Conservation (phyloP, 306 rosid genomes). For the Vachellia collinsii region DNA sequence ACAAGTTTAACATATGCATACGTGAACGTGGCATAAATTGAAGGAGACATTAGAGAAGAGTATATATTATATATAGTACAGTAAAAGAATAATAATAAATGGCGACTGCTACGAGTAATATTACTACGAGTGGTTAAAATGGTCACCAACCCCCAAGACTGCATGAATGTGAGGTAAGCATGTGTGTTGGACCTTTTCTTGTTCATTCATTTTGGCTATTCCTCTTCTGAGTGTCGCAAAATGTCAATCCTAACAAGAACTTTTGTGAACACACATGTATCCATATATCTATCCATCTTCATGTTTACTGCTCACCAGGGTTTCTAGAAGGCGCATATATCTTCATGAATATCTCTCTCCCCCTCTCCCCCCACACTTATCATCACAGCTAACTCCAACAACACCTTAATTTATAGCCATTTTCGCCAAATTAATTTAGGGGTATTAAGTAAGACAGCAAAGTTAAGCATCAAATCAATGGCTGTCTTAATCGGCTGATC, state of each 20-base stretch:
- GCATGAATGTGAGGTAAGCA: conserved; percentile 20
- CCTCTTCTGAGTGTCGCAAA: conserved; percentile 34
- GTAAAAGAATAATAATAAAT: not conserved
- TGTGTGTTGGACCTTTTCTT: conserved; percentile 38
- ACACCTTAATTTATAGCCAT: not conserved
- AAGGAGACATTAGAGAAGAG: not conserved
- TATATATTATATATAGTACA: too few relatives aligned
- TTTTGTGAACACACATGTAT: conserved; percentile 19
- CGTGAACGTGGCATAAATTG: not conserved
- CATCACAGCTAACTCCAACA: conserved; percentile 13
- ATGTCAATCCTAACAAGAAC: conserved; percentile 68
- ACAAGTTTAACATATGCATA: not conserved
- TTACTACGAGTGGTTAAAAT: conserved; percentile 61
- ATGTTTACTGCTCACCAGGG: conserved; percentile 16
- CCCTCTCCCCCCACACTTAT: not conserved
- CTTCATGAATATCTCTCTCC: not conserved
- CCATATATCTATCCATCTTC: conserved; percentile 5
- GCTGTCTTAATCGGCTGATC: not conserved
- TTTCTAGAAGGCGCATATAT: conserved; percentile 50
- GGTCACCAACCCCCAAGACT: conserved; percentile 66
- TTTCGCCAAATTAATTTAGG: not conserved
- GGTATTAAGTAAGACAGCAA: not conserved
- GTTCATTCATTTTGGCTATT: conserved; percentile 2
- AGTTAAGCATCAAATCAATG: not conserved
- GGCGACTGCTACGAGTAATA: conserved; percentile 20